Conservation (phyloP, 139 green algal genomes). For the Chlamydomonas schloesseri region DNA sequence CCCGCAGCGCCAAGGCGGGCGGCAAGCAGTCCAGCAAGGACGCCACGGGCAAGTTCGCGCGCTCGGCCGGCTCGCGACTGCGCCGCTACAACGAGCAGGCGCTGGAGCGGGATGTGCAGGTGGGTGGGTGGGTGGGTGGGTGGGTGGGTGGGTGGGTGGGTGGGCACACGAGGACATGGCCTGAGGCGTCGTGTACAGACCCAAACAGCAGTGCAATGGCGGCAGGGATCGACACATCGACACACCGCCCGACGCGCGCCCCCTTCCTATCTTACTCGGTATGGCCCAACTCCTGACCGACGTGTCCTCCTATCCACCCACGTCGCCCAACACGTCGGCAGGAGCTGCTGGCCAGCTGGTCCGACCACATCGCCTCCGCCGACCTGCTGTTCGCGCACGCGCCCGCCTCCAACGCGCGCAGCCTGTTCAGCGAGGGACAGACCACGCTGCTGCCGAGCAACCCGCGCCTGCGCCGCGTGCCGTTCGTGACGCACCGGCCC, state of each 20-base stretch:
- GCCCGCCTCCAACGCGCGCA: constrained; percentile 59
- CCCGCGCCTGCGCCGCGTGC: constrained; percentile 75
- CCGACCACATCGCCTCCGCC: constrained; percentile 58
- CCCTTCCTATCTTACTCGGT: too few relatives aligned
- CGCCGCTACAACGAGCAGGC: constrained; percentile 90
- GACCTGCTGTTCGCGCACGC: constrained; percentile 81
- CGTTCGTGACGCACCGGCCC: constrained; percentile 84
- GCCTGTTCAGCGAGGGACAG: constrained; percentile 52
- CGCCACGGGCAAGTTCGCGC: constrained; percentile 83
- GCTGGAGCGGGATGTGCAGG: constrained; percentile 73
- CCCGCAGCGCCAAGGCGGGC: constrained; percentile 83
- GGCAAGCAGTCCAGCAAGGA: constrained; percentile 92
- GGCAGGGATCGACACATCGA: too few relatives aligned
- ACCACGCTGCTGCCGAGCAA: constrained; percentile 56
- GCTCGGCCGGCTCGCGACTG: constrained; percentile 86
- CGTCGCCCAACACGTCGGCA: too few relatives aligned
- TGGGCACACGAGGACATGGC: too few relatives aligned
- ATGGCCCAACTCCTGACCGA: too few relatives aligned
- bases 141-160: too few relatives aligned
- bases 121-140: too few relatives aligned
- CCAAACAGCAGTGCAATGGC: too few relatives aligned
- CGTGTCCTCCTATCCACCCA: too few relatives aligned
- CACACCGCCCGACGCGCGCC: too few relatives aligned
- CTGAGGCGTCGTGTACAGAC: too few relatives aligned
- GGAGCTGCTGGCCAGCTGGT: constrained; percentile 72